Percentiles rank a stretch among this genome's conserved stretches.
These are phyloP conservation scores for Trichophyton verrucosum DNA, from an alignment of 2,329 filamentous ascomycete genomes.

Conservation along the genomic window DNA sequence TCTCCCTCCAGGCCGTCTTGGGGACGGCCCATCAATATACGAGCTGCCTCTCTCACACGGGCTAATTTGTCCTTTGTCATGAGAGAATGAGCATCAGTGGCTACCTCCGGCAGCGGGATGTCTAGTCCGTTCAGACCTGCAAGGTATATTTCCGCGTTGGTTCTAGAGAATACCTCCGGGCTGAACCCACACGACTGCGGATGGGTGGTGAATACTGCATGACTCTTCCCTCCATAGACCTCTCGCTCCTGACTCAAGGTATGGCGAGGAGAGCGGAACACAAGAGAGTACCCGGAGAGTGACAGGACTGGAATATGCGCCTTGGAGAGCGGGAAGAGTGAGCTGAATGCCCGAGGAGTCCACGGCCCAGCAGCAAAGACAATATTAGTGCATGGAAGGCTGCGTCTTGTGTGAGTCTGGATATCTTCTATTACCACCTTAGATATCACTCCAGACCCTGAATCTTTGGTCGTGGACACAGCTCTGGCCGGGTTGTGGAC, in stretches of 20 bases:
- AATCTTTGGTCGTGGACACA: conserved; percentile 41
- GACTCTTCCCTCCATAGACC: conserved; percentile 40
- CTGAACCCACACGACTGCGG: conserved; percentile 43
- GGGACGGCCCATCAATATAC: conserved; percentile 24
- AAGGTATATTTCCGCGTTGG: conserved; percentile 58
- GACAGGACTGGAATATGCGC: conserved; percentile 46
- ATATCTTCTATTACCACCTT: conserved; percentile 41
- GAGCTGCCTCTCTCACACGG: conserved; percentile 22
- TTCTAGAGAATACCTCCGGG: conserved; percentile 58
- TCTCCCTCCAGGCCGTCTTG: conserved; percentile 12
- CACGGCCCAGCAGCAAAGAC: conserved; percentile 60
- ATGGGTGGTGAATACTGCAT: conserved; percentile 57
- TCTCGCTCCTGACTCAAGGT: conserved; percentile 20
- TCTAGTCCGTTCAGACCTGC: conserved; percentile 55
- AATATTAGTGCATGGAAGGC: conserved; percentile 50
- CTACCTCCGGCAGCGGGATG: conserved; percentile 47
- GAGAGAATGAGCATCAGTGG: conserved; percentile 26
- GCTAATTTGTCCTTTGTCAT: conserved; percentile 34
- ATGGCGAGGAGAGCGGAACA: conserved; percentile 48
- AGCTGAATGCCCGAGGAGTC: conserved; percentile 53
- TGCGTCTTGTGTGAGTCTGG: conserved; percentile 16
- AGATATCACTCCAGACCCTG: conserved; percentile 36
- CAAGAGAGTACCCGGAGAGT: conserved; percentile 60
- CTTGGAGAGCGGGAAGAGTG: conserved; percentile 49
- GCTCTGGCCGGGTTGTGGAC: conserved; percentile 54